A percentile compares a stretch with the other conserved stretches of the same genome.
phyloP scores from a whole-genome alignment of 768 basidiomycete species.

The Naematelia encephala region DNA sequence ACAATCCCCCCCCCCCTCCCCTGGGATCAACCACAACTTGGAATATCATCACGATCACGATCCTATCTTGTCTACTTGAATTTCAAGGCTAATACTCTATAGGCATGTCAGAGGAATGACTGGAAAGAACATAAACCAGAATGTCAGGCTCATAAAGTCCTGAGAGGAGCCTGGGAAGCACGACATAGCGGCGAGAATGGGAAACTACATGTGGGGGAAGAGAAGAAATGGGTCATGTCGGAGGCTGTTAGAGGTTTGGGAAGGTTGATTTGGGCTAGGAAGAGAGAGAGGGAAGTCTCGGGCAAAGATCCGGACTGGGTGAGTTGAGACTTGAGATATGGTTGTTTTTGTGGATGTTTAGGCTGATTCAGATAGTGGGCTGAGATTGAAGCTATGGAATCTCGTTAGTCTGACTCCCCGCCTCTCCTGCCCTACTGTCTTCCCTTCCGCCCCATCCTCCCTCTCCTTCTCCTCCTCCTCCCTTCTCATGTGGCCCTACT shows the following conservation, averaged over 20 bases:
- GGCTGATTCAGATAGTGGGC: slow-evolving; percentile 52
- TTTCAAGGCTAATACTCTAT: too few relatives aligned
- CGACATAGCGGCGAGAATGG: too few relatives aligned
- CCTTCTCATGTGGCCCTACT: too few relatives aligned
- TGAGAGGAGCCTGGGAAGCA: slow-evolving; percentile 53
- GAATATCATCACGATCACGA: too few relatives aligned
- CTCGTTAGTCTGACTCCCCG: too few relatives aligned
- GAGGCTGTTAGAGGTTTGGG: slow-evolving; percentile 78
- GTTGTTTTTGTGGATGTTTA: neutral
- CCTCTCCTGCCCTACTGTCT: neutral
- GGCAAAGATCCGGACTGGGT: slow-evolving; percentile 47
- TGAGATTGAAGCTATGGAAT: slow-evolving; percentile 69
- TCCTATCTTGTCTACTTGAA: too few relatives aligned
- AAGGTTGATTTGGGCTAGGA: slow-evolving; percentile 66
- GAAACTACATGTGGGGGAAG: slow-evolving; percentile 40
- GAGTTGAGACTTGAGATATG: slow-evolving; percentile 10
- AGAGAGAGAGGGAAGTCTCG: slow-evolving; percentile 59
- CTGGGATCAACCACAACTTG: too few relatives aligned
- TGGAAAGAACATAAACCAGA: slow-evolving; percentile 75
- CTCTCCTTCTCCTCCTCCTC: too few relatives aligned
- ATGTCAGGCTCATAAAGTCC: slow-evolving; percentile 62
- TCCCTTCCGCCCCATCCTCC: neutral
- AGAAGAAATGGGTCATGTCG: slow-evolving; percentile 55
- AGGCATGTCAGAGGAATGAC: slow-evolving; percentile 70
- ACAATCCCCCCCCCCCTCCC: too few relatives aligned